Base-by-base conservation (phyloP, 495 filamentous ascomycete species). In the Cercophora sp. region DNA sequence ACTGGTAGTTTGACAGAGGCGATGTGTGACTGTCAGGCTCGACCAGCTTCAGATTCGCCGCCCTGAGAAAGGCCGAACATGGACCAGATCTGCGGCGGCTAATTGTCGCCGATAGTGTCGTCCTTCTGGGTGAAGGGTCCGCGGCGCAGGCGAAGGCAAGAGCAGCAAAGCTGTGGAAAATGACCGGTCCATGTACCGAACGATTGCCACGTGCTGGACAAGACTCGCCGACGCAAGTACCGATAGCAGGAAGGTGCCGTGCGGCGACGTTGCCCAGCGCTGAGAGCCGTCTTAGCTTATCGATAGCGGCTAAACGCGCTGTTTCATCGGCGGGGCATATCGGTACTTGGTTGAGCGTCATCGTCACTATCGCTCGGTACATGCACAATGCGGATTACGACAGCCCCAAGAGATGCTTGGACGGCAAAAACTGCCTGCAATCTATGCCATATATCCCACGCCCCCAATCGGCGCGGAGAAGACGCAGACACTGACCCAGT, bases 101-200 rank as follows among this genome's bases (percentile, higher is more conserved):
- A 62, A 62, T 62, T n/a, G 52, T 58, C 44, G 45, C 57, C 45
- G 59, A 58, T 56, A 56, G 40, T 55, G 52, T 9, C 35, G n/a
- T n/a, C 29, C 43, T 27, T 56, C 22, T 55, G 47, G 48, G 18
- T 57, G 55, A 61, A 52, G 27, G 41, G 52, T 23, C 36, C 13
- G 19, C 22, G 45, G 39, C 18, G 44, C 29, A 45, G 35, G 24
- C 22, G 26, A n/a, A 27, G 23, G 31, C 18, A 39, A 34, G 35
- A 13, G 18, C 34, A 15, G 8, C 16, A 23, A 29, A 4, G 11
- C 13, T 29, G 22, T 20, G 10, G 26, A 55, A 24, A 24, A 6
- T 39, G 13, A 29, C 20, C 8, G n/a, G 6, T 32, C 4, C 11
- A 53, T 16, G 52, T 55, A 55, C 42, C 37, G 32, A 8, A 5